Percentiles rank a stretch among this genome's conserved stretches.
Conservation (phyloP, 352 stramenopile genomes). For the Peronospora destructor region DNA sequence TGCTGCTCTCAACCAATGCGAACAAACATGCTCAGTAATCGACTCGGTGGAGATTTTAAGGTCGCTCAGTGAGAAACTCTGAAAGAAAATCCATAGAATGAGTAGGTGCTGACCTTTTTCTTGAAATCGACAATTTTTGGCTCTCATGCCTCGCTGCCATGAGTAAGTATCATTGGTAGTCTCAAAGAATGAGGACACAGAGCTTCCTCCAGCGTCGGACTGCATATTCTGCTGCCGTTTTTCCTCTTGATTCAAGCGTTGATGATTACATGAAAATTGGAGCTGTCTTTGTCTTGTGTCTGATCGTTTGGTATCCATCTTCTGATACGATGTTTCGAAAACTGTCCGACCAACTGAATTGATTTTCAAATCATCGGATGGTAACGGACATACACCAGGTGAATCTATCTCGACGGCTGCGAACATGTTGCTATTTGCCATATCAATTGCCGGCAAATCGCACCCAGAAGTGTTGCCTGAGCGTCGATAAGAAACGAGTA, state of each 20-base stretch:
- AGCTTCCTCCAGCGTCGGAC: background rate
- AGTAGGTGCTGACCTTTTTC: constrained; percentile 19
- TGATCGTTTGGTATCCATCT: background rate
- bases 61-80: constrained; percentile 4
- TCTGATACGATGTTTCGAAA: background rate
- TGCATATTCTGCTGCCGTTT: background rate
- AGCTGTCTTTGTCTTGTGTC: background rate
- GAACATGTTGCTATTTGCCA: constrained; percentile 3
- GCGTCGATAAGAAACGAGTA: constrained; percentile 33
- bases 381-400: background rate
- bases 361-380: constrained; percentile 4
- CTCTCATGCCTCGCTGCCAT: constrained; percentile 4
- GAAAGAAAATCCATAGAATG: constrained; percentile 18
- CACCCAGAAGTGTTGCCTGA: constrained; percentile 13
- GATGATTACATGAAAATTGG: background rate
- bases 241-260: background rate
- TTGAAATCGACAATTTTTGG: constrained; percentile 2
- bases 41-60: background rate
- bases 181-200: background rate
- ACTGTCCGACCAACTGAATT: background rate
- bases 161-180: background rate
- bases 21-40: background rate
- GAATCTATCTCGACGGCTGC: constrained; percentile 1
- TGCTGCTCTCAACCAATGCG: constrained; percentile 10
- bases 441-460: constrained; percentile 13